A percentile compares a stretch with the other conserved stretches of the same genome.
These are phyloP conservation scores for Aspergillus affinis DNA, from an alignment of 495 filamentous ascomycete species.

Conservation along the genomic window DNA sequence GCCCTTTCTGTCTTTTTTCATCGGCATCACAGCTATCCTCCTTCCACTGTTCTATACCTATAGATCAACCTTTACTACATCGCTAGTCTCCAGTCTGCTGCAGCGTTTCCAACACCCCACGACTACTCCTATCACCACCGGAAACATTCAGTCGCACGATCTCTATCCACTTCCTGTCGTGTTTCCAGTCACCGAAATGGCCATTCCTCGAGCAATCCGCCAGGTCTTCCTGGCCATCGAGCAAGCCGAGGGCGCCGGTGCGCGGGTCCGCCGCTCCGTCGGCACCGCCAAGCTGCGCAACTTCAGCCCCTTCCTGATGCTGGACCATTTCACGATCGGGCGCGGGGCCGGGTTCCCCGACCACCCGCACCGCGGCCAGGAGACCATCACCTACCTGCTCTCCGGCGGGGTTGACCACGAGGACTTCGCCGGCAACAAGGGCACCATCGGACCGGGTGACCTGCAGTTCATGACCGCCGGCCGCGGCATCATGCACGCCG, in stretches of 20 bases:
- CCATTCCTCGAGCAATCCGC: constrained; percentile 70
- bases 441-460: constrained; percentile 81
- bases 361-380: constrained; percentile 74
- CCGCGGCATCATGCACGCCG: constrained; percentile 88
- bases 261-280: constrained; percentile 83
- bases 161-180: constrained; percentile 12
- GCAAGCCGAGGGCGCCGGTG: constrained; percentile 87
- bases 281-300: constrained; percentile 81
- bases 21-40: constrained; percentile 45
- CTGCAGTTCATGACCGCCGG: constrained; percentile 98
- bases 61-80: constrained; percentile 13
- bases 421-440: constrained; percentile 88
- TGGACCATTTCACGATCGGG: constrained; percentile 85
- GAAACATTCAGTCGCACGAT: no score
- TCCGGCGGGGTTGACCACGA: constrained; percentile 87
- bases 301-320: constrained; percentile 95
- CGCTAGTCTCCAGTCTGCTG: no score
- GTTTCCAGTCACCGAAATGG: constrained; percentile 53
- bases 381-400: constrained; percentile 91
- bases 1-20: constrained; percentile 40
- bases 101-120: background rate
- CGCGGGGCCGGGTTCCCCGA: constrained; percentile 87
- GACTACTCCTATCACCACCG: constrained; percentile 8
- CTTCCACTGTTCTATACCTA: constrained; percentile 22
- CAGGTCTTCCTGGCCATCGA: constrained; percentile 81